Base-by-base conservation (phyloP, 2,329 filamentous ascomycete genomes). In the Ophiocordyceps camponoti-rufipedis region DNA sequence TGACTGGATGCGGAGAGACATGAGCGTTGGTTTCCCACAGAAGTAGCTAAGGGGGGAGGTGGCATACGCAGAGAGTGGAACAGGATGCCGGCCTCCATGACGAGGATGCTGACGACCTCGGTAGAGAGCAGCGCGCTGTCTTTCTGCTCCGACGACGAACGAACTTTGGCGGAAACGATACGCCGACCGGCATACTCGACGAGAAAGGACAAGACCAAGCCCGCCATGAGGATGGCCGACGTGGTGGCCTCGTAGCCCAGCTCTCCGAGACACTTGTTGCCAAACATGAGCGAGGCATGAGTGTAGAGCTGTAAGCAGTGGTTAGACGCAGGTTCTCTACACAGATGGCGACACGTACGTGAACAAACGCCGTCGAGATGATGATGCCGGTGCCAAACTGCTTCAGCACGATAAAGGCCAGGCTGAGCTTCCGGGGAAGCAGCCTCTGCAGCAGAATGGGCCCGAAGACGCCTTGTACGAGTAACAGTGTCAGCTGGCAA, bases 301-400 rank as follows among this genome's bases (percentile, higher is more conserved):
- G 81, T 85, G 54, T 80, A 78, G 11, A 88, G 71, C 77, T 84
- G 9, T 16, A 14, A 18, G 10, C 1, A 18, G 1, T 19, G n/a
- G 14, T 8, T 32, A 16, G 19, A 13, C 5, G 39, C 13, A 14
- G 12, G 3, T 19, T 12, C 19, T 18, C 12, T 14, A 4, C 28
- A 10, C 14, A 13, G 14, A 9, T 5, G 13, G 3, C 13, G 6
- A n/a, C n/a, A 62, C 69, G 55, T 56, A 79, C 73, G 54, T 82
- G 79, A 14, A 85, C 65, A 51, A 85, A 80, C 0, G 79, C 80
- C 0, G 81, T 85, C 0, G 80, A 75, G 39, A 85, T 72, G 57
- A 85, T 78, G 50, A 85, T 74, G 12, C 81, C 81, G 0, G 80
- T 84, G 3, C 81, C 81, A 51, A 85, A 84, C 52, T 82, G 82